These are phyloP conservation scores for Elsinoe perseae DNA, from an alignment of 2,329 filamentous ascomycete genomes.

Conservation along the genomic window DNA sequence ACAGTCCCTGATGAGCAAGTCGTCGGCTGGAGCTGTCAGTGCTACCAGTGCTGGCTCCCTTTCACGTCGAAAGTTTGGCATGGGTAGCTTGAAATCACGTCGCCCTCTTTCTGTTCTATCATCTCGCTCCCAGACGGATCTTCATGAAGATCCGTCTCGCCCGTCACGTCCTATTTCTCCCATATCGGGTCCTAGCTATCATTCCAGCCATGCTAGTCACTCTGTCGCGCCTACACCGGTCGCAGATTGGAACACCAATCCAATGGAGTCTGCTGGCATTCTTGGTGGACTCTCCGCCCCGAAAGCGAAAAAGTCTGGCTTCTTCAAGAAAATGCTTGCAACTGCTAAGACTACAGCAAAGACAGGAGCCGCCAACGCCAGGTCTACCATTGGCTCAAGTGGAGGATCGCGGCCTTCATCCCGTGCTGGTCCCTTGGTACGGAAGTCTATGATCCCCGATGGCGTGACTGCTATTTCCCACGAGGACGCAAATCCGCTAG, in stretches of 20 bases:
- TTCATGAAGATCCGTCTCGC: constrained; percentile 13
- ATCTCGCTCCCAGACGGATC: constrained; percentile 18
- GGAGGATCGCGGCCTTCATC: constrained; percentile 27
- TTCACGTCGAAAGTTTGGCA: constrained; percentile 60
- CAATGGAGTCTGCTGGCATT: constrained; percentile 58
- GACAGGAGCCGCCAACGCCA: constrained; percentile 73
- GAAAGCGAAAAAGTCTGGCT: constrained; percentile 67
- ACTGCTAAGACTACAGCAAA: constrained; percentile 73
- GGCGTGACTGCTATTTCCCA: constrained; percentile 50
- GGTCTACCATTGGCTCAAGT: constrained; percentile 70
- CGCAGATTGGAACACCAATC: constrained; percentile 50
- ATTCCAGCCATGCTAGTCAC: constrained; percentile 71
- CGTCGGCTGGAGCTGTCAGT: constrained; percentile 83
- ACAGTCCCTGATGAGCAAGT: constrained; percentile 86
- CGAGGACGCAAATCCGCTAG: constrained; percentile 29
- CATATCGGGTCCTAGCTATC: constrained; percentile 50
- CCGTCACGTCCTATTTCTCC: constrained; percentile 16
- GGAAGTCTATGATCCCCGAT: constrained; percentile 40
- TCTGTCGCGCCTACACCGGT: constrained; percentile 55
- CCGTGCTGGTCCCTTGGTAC: constrained; percentile 37
- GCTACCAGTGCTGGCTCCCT: constrained; percentile 92
- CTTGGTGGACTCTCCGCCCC: constrained; percentile 71
- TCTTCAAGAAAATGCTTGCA: constrained; percentile 93
- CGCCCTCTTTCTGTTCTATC: constrained; percentile 20
- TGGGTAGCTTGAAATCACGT: constrained; percentile 32